These are phyloP conservation scores for Apocynum venetum DNA, from an alignment of 257 asterid species.

Conservation along the genomic window DNA sequence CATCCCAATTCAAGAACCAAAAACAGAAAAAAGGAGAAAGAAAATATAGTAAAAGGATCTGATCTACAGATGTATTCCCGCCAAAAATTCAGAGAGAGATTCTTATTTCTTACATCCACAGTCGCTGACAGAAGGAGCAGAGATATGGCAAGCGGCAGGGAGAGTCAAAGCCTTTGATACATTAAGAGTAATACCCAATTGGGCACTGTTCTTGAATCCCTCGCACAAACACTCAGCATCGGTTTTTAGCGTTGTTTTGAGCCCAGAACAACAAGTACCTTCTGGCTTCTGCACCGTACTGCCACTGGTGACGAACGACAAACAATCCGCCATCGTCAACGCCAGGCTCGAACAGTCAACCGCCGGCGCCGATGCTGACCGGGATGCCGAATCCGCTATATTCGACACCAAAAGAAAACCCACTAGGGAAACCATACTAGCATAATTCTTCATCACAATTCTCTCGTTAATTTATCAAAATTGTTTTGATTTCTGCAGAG, in stretches of 20 bases:
- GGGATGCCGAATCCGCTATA: background rate
- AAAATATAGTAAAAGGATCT: background rate
- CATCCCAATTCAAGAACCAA: too few species aligned
- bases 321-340: slow-evolving; percentile 63
- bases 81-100: background rate
- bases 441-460: background rate
- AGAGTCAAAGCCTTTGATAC: slow-evolving; percentile 66
- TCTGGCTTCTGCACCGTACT: slow-evolving; percentile 51
- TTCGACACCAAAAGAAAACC: background rate
- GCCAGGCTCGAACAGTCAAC: slow-evolving; percentile 62
- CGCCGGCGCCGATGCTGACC: slow-evolving; percentile 64
- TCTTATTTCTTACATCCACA: slow-evolving; percentile 54
- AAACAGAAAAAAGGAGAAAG: background rate
- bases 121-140: slow-evolving; percentile 61
- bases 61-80: background rate
- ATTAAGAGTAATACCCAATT: slow-evolving; percentile 66
- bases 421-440: background rate
- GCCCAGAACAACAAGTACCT: slow-evolving; percentile 72
- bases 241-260: slow-evolving; percentile 57
- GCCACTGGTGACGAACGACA: slow-evolving; percentile 62
- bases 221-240: slow-evolving; percentile 73
- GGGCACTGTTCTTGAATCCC: slow-evolving; percentile 70
- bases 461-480: too few species aligned
- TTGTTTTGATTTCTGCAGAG: too few species aligned
- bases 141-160: slow-evolving; percentile 78